Base-by-base conservation (phyloP, 2,329 filamentous ascomycete genomes). In the Fusarium caatingaense region DNA sequence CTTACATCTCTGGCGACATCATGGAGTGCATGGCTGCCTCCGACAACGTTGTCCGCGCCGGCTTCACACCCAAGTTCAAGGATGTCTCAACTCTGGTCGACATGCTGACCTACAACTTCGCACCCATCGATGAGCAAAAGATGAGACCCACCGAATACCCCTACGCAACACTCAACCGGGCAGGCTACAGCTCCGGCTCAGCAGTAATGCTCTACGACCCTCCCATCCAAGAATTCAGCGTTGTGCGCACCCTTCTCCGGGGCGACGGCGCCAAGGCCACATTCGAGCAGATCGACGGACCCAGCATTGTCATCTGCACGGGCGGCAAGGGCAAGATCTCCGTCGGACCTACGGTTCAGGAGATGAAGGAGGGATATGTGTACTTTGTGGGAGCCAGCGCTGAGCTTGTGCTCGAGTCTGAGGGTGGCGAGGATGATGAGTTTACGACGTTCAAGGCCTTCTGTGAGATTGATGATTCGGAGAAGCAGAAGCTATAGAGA, bases 21-120 rank as follows among this genome's bases (percentile, higher is more conserved):
- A 94, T 99, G 78, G 96, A 99, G 82, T 99, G 96, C 85, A 99
- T 99, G 96, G 96, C 96, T 0, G 92, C 93, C 11, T 97, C 93
- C n/a, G 96, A 99, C 86, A 99, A 99, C 72, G 96, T 99, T 37
- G 94, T 99, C 54, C 93, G 96, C 59, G 96, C 96, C 0, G 96
- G 96, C 45, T 96, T 99, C 81, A 99, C 96, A 0, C 96, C 96
- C 59, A 99, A 99, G 80, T 99, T 97, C 87, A 98, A 98, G 83
- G 96, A 99, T 74, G 93, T 98, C 23, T 83, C 90, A 56, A 98
- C 94, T 0, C 86, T 99, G 13, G 93, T 95, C 34, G 87, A 89
- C 66, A 97, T 97, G 91, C 84, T 99, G 72, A 99, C 96, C 0
- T 99, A 99, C 84, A 93, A 91, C 74, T 98, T 97, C 76, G 94